Evolutionary conservation across 768 basidiomycete genomes (phyloP), one percentile per base, ranked within the genome.

Genomic region (Tylopilus sp.): DNA sequence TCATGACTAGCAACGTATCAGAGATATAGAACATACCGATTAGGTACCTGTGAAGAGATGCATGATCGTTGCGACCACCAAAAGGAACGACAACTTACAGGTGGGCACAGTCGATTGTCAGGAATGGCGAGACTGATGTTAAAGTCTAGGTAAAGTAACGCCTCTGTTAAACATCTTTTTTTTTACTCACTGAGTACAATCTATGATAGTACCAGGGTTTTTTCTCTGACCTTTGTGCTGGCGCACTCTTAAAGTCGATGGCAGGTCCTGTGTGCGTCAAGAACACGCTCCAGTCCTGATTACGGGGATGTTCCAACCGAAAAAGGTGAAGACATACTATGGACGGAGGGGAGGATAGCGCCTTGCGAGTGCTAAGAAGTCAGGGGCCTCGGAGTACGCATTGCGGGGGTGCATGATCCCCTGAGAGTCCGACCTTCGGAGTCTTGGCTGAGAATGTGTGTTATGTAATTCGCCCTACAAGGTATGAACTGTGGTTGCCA

Each of bases 51-150:
- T 11, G 24, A 50, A 9, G 33, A 36, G 17, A 16, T n/a, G 13
- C 30, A 29, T 3, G 14, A 30, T 52, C 48, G 34, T 31, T 30
- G 19, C 8, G 4, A 21, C 16, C 19, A 37, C 5, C 11, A 40
- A 9, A 29, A 46, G 24, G n/a, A 42, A 57, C 10, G 24, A 28
- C 25, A 13, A 67, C 83, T 53, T 63, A 96, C 93, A 1, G 94
- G 89, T 29, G 95, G 95, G 69, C 94, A 96, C 7, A 97, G 72
- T 50, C 94, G 74, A 69, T 92, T 80, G 3, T 74, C 65, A 2
- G 89, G 88, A 13, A 97, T 69, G 4, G 72, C 59, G 1, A 95
- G 60, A 29, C 72, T 71, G 30, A 96, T 62, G 2, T 74, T 69
- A 63, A 93, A 96, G 70, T 95, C 91, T 26, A 84, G 77, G 56